These are phyloP conservation scores for Boletus pseudopeckii DNA, from an alignment of 768 basidiomycete genomes.

Conservation along the genomic window DNA sequence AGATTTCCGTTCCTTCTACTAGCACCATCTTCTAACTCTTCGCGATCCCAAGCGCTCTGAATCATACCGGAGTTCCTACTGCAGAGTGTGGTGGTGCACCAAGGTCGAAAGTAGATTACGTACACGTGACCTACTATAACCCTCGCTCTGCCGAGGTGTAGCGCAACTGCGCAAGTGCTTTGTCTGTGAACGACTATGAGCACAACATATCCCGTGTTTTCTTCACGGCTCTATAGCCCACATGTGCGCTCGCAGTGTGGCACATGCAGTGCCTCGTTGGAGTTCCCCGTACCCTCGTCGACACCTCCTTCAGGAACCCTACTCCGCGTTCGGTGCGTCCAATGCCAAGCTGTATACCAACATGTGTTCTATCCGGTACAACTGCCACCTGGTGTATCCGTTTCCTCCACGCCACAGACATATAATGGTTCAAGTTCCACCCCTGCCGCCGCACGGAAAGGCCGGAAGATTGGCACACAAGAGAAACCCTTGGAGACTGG, in stretches of 20 bases:
- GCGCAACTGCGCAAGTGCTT: neutral
- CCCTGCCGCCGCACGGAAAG: slow-evolving; percentile 36
- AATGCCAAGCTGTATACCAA: slow-evolving; percentile 55
- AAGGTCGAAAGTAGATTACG: neutral
- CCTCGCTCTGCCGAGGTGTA: neutral
- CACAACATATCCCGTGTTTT: slow-evolving; percentile 46
- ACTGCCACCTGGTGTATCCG: slow-evolving; percentile 34
- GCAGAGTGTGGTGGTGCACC: neutral
- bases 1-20: no score
- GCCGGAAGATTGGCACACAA: slow-evolving; percentile 84
- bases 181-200: slow-evolving; percentile 39
- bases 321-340: slow-evolving; percentile 67
- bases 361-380: slow-evolving; percentile 71
- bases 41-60: neutral
- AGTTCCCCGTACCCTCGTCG: slow-evolving; percentile 66
- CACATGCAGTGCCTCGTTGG: slow-evolving; percentile 51
- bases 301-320: slow-evolving; percentile 53
- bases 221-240: slow-evolving; percentile 62
- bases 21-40: neutral
- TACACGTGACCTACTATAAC: slow-evolving; percentile 17
- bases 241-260: slow-evolving; percentile 65
- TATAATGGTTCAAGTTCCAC: slow-evolving; percentile 20
- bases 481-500: slow-evolving; percentile 83
- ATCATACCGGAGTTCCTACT: neutral
- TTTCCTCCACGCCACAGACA: slow-evolving; percentile 13